Conservation (phyloP, 805 yeast species). For the Schwanniomyces sp. region DNA sequence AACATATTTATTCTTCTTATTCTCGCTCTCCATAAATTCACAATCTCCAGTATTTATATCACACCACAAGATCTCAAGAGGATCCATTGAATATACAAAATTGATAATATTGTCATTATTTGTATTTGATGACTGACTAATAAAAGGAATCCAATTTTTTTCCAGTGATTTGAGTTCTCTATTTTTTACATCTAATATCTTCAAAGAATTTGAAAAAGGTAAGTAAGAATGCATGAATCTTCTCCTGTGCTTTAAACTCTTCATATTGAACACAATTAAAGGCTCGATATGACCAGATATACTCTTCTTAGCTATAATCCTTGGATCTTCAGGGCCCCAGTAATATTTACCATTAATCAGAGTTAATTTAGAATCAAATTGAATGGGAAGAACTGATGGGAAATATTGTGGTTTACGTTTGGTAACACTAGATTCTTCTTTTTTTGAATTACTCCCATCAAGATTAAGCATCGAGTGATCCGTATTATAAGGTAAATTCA, state of each 20-base stretch:
- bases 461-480: slow-evolving; percentile 8
- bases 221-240: slow-evolving; percentile 10
- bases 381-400: slow-evolving; percentile 18
- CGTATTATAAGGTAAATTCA: slow-evolving; percentile 17
- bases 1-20: slow-evolving; percentile 14
- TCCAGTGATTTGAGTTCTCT: slow-evolving; percentile 15
- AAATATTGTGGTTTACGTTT: slow-evolving; percentile 13
- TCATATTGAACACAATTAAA: slow-evolving; percentile 22
- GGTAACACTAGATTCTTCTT: slow-evolving; percentile 5
- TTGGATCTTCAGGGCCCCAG: slow-evolving; percentile 18
- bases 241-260: slow-evolving; percentile 4
- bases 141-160: slow-evolving; percentile 29
- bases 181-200: slow-evolving; percentile 10
- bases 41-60: slow-evolving; percentile 26
- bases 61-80: slow-evolving; percentile 29
- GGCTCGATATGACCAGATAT: slow-evolving; percentile 22
- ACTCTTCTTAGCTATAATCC: slow-evolving; percentile 11
- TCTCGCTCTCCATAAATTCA: slow-evolving; percentile 19
- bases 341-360: slow-evolving; percentile 7
- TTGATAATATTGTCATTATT: slow-evolving; percentile 10
- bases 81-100: slow-evolving; percentile 25
- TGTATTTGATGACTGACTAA: slow-evolving; percentile 5
- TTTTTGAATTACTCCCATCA: slow-evolving; percentile 15
- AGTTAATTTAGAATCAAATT: slow-evolving; percentile 9
- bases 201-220: slow-evolving; percentile 13